These are phyloP conservation scores for Xylariaceae sp. DNA, from an alignment of 2,329 filamentous ascomycete genomes.

Conservation along the genomic window DNA sequence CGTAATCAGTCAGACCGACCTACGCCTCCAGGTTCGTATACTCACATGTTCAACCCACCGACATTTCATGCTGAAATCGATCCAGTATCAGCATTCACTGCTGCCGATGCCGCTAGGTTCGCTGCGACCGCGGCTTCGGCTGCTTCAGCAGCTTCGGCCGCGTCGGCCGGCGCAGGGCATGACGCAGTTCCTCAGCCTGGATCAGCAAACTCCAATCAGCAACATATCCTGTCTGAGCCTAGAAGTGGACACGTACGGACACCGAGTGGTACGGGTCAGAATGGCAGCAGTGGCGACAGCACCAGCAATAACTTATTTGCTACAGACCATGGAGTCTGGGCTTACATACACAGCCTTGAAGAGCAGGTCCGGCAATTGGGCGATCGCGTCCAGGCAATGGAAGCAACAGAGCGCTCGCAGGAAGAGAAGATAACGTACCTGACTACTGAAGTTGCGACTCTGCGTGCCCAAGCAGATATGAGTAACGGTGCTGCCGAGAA, in stretches of 20 bases:
- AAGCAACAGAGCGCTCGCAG: slow-evolving; percentile 36
- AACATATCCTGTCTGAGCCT: slow-evolving; percentile 17
- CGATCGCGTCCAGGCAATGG: slow-evolving; percentile 41
- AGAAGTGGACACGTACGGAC: slow-evolving; percentile 31
- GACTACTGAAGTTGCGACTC: slow-evolving; percentile 33
- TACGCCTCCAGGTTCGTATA: slow-evolving; percentile 49
- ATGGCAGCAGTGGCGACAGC: slow-evolving; percentile 52
- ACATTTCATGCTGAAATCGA: slow-evolving; percentile 26
- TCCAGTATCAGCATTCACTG: slow-evolving; percentile 29
- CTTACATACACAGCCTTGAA: slow-evolving; percentile 67
- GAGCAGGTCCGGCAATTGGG: slow-evolving; percentile 46
- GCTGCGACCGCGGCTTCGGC: slow-evolving; percentile 25
- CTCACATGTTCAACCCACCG: slow-evolving; percentile 18
- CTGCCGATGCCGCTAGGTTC: slow-evolving; percentile 31
- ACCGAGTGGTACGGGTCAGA: slow-evolving; percentile 48
- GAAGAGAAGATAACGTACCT: slow-evolving; percentile 36
- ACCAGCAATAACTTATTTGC: slow-evolving; percentile 62
- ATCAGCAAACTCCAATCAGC: slow-evolving; percentile 23
- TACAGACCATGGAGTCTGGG: slow-evolving; percentile 61
- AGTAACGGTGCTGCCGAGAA: slow-evolving; percentile 25
- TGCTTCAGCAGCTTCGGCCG: slow-evolving; percentile 20
- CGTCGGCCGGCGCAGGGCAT: slow-evolving; percentile 20
- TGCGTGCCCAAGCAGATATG: slow-evolving; percentile 32
- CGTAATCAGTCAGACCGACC: slow-evolving; percentile 53
- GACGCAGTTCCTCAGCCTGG: slow-evolving; percentile 23